Conservation (phyloP, 495 filamentous ascomycete species). For the Penicillium soppii region DNA sequence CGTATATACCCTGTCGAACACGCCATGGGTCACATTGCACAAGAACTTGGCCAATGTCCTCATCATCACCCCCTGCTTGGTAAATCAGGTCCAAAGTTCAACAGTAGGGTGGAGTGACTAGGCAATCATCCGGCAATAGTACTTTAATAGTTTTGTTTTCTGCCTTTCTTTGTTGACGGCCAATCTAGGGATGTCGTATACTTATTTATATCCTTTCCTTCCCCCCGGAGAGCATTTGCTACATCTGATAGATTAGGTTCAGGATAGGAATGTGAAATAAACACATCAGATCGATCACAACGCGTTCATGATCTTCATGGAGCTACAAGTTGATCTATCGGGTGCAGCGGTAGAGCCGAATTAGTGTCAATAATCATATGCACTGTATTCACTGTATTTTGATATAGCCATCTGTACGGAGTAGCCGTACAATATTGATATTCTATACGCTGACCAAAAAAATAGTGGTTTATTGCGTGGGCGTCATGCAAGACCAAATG, state of each 20-base stretch:
- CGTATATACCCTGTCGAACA: neutral
- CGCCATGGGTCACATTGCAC: conserved; percentile 10
- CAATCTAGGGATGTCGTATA: neutral
- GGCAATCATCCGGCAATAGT: neutral
- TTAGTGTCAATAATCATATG: neutral
- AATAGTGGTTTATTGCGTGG: neutral
- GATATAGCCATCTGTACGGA: too few relatives aligned
- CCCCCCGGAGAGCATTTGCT: neutral
- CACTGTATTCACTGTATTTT: too few relatives aligned
- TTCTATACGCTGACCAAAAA: neutral
- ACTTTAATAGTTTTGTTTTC: neutral
- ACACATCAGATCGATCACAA: neutral
- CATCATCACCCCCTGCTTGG: conserved; percentile 6
- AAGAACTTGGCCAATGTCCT: conserved; percentile 7
- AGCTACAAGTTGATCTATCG: neutral
- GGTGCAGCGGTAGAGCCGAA: neutral
- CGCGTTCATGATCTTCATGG: neutral
- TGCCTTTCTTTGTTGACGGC: neutral
- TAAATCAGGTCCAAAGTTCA: neutral
- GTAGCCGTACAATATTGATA: too few relatives aligned
- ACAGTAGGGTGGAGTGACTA: neutral
- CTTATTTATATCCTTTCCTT: neutral
- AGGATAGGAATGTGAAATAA: neutral
- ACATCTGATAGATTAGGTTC: neutral
- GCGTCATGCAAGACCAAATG: neutral